A percentile compares a stretch with the other conserved stretches of the same genome.
phyloP scores from a whole-genome alignment of 768 basidiomycete species.

The Tephrocybe sp. region DNA sequence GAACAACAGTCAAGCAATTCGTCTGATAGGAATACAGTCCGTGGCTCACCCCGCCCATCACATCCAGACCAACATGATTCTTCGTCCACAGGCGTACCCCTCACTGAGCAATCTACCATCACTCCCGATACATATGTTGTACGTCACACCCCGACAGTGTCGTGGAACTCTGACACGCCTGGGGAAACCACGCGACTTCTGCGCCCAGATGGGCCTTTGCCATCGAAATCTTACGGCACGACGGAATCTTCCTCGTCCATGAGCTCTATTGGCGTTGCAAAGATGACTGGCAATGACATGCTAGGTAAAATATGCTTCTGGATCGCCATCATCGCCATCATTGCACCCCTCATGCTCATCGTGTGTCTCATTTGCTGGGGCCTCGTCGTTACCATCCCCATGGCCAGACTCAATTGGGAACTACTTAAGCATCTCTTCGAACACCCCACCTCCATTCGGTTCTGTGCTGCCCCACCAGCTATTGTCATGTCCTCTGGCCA shows the following conservation, averaged over 20 bases:
- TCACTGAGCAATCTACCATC: slow-evolving; percentile 44
- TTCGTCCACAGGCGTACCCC: slow-evolving; percentile 30
- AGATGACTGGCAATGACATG: slow-evolving; percentile 43
- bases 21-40: slow-evolving; percentile 40
- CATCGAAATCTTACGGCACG: slow-evolving; percentile 73
- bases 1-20: slow-evolving; percentile 29
- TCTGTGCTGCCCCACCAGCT: slow-evolving; percentile 83
- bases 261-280: slow-evolving; percentile 29
- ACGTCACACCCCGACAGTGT: slow-evolving; percentile 38
- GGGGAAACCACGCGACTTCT: slow-evolving; percentile 53
- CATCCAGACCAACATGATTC: slow-evolving; percentile 17
- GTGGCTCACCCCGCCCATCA: slow-evolving; percentile 27
- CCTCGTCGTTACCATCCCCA: slow-evolving; percentile 93
- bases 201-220: slow-evolving; percentile 29
- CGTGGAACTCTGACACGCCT: slow-evolving; percentile 40
- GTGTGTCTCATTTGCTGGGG: slow-evolving; percentile 94
- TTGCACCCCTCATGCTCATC: slow-evolving; percentile 86
- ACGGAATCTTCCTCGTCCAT: slow-evolving; percentile 31
- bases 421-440: slow-evolving; percentile 79
- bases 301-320: slow-evolving; percentile 83
- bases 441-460: slow-evolving; percentile 84
- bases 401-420: slow-evolving; percentile 98
- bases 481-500: slow-evolving; percentile 50
- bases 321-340: slow-evolving; percentile 69
- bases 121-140: slow-evolving; percentile 34